These are phyloP conservation scores for Teunomyces funiuensis DNA, from an alignment of 805 yeast genomes.

Conservation along the genomic window DNA sequence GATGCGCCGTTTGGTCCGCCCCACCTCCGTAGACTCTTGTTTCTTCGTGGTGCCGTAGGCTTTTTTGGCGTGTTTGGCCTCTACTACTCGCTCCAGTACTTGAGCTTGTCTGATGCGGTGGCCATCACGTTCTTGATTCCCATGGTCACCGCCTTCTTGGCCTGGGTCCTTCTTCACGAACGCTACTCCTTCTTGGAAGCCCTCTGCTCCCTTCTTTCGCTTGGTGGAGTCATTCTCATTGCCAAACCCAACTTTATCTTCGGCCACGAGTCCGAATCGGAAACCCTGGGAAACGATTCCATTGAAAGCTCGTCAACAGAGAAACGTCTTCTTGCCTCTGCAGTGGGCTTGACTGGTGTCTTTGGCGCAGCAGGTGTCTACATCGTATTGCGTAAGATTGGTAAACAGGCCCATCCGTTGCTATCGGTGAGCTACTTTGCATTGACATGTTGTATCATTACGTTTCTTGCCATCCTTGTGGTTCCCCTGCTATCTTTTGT, in stretches of 20 bases:
- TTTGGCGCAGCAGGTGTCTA: conserved; percentile 69
- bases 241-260: conserved; percentile 79
- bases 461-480: conserved; percentile 50
- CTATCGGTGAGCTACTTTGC: conserved; percentile 79
- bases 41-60: conserved; percentile 69
- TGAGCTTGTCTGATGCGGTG: conserved; percentile 78
- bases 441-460: conserved; percentile 53
- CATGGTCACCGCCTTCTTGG: conserved; percentile 69
- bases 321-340: conserved; percentile 60
- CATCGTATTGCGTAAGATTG: conserved; percentile 71
- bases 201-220: conserved; percentile 63
- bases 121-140: conserved; percentile 80
- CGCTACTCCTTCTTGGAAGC: conserved; percentile 66
- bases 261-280: conserved; percentile 39
- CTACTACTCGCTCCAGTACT: conserved; percentile 70
- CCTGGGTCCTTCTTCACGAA: conserved; percentile 67
- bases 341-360: conserved; percentile 65
- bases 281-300: conserved; percentile 31
- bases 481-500: conserved; percentile 61
- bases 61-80: conserved; percentile 74
- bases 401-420: conserved; percentile 76
- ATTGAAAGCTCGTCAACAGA: conserved; percentile 54
- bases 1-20: conserved; percentile 72
- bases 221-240: conserved; percentile 74
- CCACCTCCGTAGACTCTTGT: conserved; percentile 51